phyloP scores from a whole-genome alignment of 2,329 filamentous ascomycete genomes.

The Paracamarosporium sp. region DNA sequence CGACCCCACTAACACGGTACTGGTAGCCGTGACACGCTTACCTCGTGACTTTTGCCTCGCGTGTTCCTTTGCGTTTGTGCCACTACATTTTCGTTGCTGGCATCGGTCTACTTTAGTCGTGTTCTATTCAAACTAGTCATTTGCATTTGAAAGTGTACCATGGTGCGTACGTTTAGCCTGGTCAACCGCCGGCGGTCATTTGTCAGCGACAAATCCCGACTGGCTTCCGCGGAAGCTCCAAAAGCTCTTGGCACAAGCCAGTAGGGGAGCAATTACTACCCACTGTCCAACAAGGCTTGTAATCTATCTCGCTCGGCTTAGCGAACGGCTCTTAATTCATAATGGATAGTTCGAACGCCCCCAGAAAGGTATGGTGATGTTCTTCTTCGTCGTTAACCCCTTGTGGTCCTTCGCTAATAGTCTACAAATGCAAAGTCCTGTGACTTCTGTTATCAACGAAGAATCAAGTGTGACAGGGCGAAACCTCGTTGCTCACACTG shows the following conservation, averaged over 20 bases:
- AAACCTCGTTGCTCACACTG: conserved; percentile 46
- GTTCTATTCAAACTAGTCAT: background rate
- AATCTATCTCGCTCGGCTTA: conserved; percentile 4
- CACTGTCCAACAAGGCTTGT: conserved; percentile 4
- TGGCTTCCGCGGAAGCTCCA: conserved; percentile 16
- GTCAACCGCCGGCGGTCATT: background rate
- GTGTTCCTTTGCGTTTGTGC: background rate
- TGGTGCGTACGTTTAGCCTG: background rate
- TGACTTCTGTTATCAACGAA: conserved; percentile 44
- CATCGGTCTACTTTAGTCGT: background rate
- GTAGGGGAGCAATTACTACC: conserved; percentile 1
- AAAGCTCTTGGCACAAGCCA: background rate
- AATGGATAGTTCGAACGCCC: conserved; percentile 13
- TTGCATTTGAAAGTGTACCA: background rate
- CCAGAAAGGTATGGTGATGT: conserved; percentile 17
- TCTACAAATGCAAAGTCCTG: conserved; percentile 28
- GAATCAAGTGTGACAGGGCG: conserved; percentile 45
- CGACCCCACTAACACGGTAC: no score
- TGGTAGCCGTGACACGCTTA: background rate
- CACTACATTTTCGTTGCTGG: background rate
- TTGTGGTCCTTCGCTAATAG: conserved; percentile 12
- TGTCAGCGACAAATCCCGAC: conserved; percentile 4
- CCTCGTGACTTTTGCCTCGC: background rate
- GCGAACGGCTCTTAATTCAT: conserved; percentile 8
- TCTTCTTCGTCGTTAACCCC: conserved; percentile 11